Percentiles rank a stretch among this genome's conserved stretches.
Evolutionary conservation across 371 early-diverging fungal genomes (phyloP).

Genomic region (Blakeslea trispora): DNA sequence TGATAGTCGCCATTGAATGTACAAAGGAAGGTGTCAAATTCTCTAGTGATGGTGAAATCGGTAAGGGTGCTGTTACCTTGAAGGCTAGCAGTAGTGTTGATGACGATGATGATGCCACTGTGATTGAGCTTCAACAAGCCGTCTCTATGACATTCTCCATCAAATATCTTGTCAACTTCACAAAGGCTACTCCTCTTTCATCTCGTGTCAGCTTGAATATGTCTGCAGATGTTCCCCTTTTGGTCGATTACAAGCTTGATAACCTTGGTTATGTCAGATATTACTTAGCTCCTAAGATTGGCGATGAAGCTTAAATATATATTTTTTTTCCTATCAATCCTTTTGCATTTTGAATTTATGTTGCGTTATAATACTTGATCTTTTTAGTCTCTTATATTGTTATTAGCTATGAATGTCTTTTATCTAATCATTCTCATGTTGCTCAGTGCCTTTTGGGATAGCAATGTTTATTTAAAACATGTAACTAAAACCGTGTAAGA

Average conservation of each 20-base stretch:
- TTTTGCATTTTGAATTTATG: not conserved
- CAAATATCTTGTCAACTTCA: slow-evolving; percentile 93
- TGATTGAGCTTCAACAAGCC: slow-evolving; percentile 78
- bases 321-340: not conserved
- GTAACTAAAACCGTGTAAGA: too few relatives aligned
- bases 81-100: slow-evolving; percentile 81
- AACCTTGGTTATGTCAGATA: slow-evolving; percentile 93
- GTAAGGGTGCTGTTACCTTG: slow-evolving; percentile 81
- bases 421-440: too few relatives aligned
- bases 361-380: too few relatives aligned
- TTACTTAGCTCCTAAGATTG: slow-evolving; percentile 73
- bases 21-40: slow-evolving; percentile 95
- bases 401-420: too few relatives aligned
- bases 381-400: too few relatives aligned
- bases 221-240: slow-evolving; percentile 86
- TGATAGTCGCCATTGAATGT: slow-evolving; percentile 80
- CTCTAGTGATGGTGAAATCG: slow-evolving; percentile 87
- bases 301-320: slow-evolving; percentile 31
- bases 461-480: too few relatives aligned
- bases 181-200: slow-evolving; percentile 93
- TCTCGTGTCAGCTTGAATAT: slow-evolving; percentile 79
- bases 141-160: slow-evolving; percentile 88
- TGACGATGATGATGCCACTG: slow-evolving; percentile 73
- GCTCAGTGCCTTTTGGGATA: too few relatives aligned
- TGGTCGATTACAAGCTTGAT: slow-evolving; percentile 93